These are phyloP conservation scores for Apophysomyces ossiformis DNA, from an alignment of 371 early-diverging fungal genomes.

Conservation along the genomic window DNA sequence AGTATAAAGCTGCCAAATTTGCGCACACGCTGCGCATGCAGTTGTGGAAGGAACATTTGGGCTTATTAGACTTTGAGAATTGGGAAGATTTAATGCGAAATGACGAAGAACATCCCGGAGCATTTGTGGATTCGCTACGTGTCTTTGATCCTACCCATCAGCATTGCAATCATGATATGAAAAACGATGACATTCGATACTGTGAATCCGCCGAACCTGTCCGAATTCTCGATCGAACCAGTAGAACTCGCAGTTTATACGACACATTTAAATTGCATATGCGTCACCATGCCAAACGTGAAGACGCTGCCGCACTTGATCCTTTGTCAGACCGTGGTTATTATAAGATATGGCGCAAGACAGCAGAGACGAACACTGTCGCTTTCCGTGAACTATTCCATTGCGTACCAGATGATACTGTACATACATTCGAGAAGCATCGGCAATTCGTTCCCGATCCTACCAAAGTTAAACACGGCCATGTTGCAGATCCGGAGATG, in stretches of 20 bases:
- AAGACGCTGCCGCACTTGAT: slow-evolving; percentile 68
- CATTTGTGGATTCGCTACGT: neutral
- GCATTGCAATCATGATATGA: neutral
- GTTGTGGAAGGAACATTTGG: slow-evolving; percentile 89
- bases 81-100: slow-evolving; percentile 39
- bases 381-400: slow-evolving; percentile 83
- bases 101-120: neutral
- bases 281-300: slow-evolving; percentile 19
- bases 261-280: slow-evolving; percentile 31
- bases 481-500: slow-evolving; percentile 55
- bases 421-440: slow-evolving; percentile 65
- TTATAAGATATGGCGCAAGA: slow-evolving; percentile 64
- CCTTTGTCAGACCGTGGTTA: slow-evolving; percentile 74
- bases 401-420: slow-evolving; percentile 86
- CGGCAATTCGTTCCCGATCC: slow-evolving; percentile 60
- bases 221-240: slow-evolving; percentile 41
- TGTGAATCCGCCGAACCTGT: slow-evolving; percentile 42
- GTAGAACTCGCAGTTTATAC: slow-evolving; percentile 42
- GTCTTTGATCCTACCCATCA: neutral
- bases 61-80: slow-evolving; percentile 60
- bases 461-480: slow-evolving; percentile 52
- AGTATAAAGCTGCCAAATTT: slow-evolving; percentile 75
- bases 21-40: slow-evolving; percentile 78
- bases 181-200: slow-evolving; percentile 33
- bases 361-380: slow-evolving; percentile 70